Base-by-base conservation (phyloP, 2,329 filamentous ascomycete genomes). In the Acarospora socialis region DNA sequence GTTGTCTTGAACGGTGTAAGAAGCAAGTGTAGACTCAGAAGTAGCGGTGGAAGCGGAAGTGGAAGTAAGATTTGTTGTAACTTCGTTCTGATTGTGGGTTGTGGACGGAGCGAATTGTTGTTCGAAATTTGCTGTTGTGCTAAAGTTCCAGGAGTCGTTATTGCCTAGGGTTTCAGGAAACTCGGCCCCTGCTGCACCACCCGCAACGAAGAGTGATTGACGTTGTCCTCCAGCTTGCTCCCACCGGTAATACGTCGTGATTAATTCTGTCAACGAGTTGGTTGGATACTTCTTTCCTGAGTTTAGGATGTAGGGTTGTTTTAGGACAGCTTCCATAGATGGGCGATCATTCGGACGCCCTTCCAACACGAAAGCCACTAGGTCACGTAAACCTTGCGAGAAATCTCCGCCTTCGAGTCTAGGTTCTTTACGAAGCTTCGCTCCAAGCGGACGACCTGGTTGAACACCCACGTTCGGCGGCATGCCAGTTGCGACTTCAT, bases 121-220 rank as follows among this genome's bases (percentile, higher is more conserved):
- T 39, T 75, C 67, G 41, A 75, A 75, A 9, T 68, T 65, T 40
- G 70, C 68, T 2, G 70, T 73, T 4, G 69, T 73, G 43, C 70
- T 75, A 46, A 77, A 77, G 35, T 72, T 74, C 72, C 72, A 77
- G 39, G 72, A 68, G 23, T 70, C 65, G 3, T 62, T 57, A 1
- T 57, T 48, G 5, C 54, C 46, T 16, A 59, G 54, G 8, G 46
- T 43, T 21, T 56, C 59, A 17, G 64, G 60, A 18, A 64, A 52
- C 36, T 68, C 61, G 19, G 71, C 70, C 8, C 64, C 65, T 10
- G 61, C 63, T 10, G 71, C 71, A 38, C 71, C 71, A 33, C 63
- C 66, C 15, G 66, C 63, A 38, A 71, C 65, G 49, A 74, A 76
- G 1, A 77, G 53, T 4, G 73, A 77, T 10, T 57, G 51, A 24